Conservation (phyloP, 495 filamentous ascomycete genomes). For the Letharia lupina region DNA sequence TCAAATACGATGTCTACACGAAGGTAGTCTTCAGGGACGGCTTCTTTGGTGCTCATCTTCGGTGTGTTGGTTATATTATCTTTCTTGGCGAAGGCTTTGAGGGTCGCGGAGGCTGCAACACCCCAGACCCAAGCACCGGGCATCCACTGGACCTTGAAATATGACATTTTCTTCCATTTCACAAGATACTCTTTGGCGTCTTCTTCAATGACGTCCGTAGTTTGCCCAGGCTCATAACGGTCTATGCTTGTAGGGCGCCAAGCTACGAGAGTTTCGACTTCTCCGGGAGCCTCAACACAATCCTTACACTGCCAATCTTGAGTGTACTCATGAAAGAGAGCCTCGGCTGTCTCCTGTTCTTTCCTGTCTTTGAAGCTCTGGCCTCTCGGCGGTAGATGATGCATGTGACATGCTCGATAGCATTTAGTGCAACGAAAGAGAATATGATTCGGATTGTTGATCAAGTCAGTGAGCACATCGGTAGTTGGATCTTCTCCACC, state of each 20-base stretch:
- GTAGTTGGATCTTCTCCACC: slow-evolving; percentile 68
- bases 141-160: slow-evolving; percentile 74
- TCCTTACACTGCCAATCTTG: slow-evolving; percentile 66
- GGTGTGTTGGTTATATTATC: slow-evolving; percentile 52
- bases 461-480: slow-evolving; percentile 45
- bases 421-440: slow-evolving; percentile 77
- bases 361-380: slow-evolving; percentile 35
- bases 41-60: slow-evolving; percentile 64
- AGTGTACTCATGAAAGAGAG: slow-evolving; percentile 53
- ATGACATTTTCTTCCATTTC: slow-evolving; percentile 75
- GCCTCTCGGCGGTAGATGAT: slow-evolving; percentile 56
- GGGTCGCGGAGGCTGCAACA: slow-evolving; percentile 52
- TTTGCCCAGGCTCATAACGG: slow-evolving; percentile 36
- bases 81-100: slow-evolving; percentile 64
- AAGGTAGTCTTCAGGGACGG: slow-evolving; percentile 75
- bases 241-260: slow-evolving; percentile 65
- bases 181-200: slow-evolving; percentile 81
- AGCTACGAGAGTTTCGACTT: slow-evolving; percentile 66
- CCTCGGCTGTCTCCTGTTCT: slow-evolving; percentile 35
- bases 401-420: slow-evolving; percentile 70
- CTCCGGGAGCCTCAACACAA: slow-evolving; percentile 50
- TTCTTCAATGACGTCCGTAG: slow-evolving; percentile 51
- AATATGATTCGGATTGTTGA: slow-evolving; percentile 69
- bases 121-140: slow-evolving; percentile 85
- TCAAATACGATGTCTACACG: slow-evolving; percentile 83